Percentiles rank a stretch among this genome's conserved stretches.
Evolutionary conservation across 805 yeast species (phyloP).

Genomic region (Candida tallmaniae): DNA sequence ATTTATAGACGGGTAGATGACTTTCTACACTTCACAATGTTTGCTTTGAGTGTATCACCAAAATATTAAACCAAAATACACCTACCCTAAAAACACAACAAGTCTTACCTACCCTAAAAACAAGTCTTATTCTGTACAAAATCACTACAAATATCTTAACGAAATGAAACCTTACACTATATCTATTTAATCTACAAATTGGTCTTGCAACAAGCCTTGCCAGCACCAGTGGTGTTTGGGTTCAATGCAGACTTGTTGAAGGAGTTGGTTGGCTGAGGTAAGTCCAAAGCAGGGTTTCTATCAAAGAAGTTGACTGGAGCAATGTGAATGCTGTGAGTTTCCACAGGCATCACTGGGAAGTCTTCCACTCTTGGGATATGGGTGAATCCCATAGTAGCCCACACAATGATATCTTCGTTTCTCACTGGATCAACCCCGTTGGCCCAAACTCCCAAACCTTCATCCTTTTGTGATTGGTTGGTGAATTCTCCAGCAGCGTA

Average conservation of each 20-base stretch:
- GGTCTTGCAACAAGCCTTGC: constrained; percentile 33
- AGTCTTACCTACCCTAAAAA: too few species aligned
- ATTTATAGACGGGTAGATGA: too few species aligned
- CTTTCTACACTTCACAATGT: too few species aligned
- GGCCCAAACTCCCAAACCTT: constrained; percentile 71
- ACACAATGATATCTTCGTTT: constrained; percentile 70
- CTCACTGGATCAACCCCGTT: constrained; percentile 63
- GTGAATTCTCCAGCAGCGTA: constrained; percentile 86
- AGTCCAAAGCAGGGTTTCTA: constrained; percentile 71
- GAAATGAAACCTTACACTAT: too few species aligned
- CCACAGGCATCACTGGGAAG: constrained; percentile 89
- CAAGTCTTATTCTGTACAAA: too few species aligned
- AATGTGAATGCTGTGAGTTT: constrained; percentile 60
- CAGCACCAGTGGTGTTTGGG: constrained; percentile 15
- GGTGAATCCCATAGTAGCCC: constrained; percentile 80
- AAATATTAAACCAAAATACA: too few species aligned
- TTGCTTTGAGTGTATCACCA: too few species aligned
- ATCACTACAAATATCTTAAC: too few species aligned
- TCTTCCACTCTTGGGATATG: constrained; percentile 82
- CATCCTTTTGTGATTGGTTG: constrained; percentile 67
- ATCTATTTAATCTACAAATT: constrained; percentile 19
- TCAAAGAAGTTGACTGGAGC: constrained; percentile 73
- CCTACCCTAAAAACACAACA: too few species aligned
- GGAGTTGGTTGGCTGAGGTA: constrained; percentile 64
- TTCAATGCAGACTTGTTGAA: constrained; percentile 60